Conservation (phyloP, 2,329 filamentous ascomycete genomes). For the Aspergillus neoniger region DNA sequence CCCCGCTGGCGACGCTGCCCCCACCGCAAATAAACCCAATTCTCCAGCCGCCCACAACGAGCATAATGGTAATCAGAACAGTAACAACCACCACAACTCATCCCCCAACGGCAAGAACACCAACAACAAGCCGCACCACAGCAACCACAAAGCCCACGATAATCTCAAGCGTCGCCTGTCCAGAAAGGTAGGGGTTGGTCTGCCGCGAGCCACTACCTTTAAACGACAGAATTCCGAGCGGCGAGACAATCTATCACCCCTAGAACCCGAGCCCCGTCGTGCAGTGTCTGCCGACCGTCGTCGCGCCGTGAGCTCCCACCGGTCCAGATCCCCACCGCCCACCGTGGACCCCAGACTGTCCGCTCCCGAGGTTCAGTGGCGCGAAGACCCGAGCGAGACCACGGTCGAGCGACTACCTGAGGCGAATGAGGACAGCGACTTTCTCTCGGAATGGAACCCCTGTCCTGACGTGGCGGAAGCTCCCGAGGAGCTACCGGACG, state of each 20-base stretch:
- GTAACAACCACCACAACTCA: no score
- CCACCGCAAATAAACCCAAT: slow-evolving; percentile 17
- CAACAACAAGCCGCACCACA: slow-evolving; percentile 20
- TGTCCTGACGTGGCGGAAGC: slow-evolving; percentile 28
- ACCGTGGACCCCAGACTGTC: slow-evolving; percentile 41
- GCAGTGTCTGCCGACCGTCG: slow-evolving; percentile 62
- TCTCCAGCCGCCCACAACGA: slow-evolving; percentile 14
- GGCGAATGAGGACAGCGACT: slow-evolving; percentile 31
- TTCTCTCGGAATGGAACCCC: slow-evolving; percentile 32
- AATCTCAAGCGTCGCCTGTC: slow-evolving; percentile 40
- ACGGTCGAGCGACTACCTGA: slow-evolving; percentile 36
- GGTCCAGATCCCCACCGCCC: slow-evolving; percentile 47
- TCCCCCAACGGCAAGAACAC: slow-evolving; percentile 17
- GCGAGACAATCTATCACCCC: slow-evolving; percentile 69
- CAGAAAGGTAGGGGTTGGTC: slow-evolving; percentile 68
- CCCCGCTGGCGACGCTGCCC: slow-evolving; percentile 19
- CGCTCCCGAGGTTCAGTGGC: slow-evolving; percentile 44
- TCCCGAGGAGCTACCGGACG: slow-evolving; percentile 32
- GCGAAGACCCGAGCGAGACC: slow-evolving; percentile 34
- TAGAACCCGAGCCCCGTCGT: slow-evolving; percentile 64
- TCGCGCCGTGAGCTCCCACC: slow-evolving; percentile 45
- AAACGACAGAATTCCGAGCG: slow-evolving; percentile 80
- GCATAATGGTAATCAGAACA: slow-evolving; percentile 6
- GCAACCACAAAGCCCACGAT: slow-evolving; percentile 28
- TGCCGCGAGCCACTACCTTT: slow-evolving; percentile 77